Conservation (phyloP, 2,329 filamentous ascomycete species). For the Neoascochyta sp. region DNA sequence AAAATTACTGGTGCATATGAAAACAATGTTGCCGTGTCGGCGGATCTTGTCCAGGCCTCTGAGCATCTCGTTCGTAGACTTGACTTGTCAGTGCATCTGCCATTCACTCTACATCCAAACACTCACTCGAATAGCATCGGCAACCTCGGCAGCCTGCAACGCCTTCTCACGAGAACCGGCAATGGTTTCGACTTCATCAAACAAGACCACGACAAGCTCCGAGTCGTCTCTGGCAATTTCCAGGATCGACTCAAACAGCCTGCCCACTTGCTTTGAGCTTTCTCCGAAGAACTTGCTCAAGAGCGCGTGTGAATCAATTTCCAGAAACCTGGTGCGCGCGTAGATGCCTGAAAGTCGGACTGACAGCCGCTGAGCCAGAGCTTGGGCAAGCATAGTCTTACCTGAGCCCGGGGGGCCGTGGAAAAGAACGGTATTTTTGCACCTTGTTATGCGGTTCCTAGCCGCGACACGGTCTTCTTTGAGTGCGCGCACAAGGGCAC, state of each 20-base stretch:
- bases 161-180: constrained; percentile 45
- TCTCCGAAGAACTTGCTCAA: constrained; percentile 50
- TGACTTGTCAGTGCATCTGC: too few relatives aligned
- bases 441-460: constrained; percentile 40
- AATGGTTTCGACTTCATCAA: constrained; percentile 52
- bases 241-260: constrained; percentile 43
- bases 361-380: constrained; percentile 50
- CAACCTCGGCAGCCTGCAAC: constrained; percentile 41
- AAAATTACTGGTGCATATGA: constrained; percentile 52
- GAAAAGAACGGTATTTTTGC: constrained; percentile 45
- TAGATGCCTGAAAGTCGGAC: constrained; percentile 44
- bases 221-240: constrained; percentile 38
- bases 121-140: constrained; percentile 44
- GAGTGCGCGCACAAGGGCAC: constrained; percentile 38
- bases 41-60: constrained; percentile 47
- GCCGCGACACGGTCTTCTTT: constrained; percentile 31
- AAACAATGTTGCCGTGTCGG: constrained; percentile 44
- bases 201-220: constrained; percentile 45
- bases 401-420: constrained; percentile 45
- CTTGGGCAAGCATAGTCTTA: constrained; percentile 46
- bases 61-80: constrained; percentile 50
- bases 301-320: constrained; percentile 46
- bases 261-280: constrained; percentile 43
- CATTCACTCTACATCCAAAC: too few relatives aligned
- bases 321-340: constrained; percentile 38